Percentiles rank a stretch among this genome's conserved stretches.
Conservation (phyloP, 2,329 filamentous ascomycete species). For the Trichoderma sp. region DNA sequence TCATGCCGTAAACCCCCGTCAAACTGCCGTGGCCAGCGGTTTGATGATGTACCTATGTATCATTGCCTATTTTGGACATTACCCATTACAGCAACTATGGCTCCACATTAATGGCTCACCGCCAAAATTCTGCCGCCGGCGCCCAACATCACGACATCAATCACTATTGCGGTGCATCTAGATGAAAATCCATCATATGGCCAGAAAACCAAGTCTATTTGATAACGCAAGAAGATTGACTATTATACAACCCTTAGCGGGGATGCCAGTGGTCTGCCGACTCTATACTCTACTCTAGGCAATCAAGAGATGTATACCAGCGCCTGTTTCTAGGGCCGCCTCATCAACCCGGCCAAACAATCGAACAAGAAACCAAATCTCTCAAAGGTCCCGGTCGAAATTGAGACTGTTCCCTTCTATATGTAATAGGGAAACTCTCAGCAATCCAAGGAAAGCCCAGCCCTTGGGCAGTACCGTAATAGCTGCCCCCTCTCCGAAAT, state of each 20-base stretch:
- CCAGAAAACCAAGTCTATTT: slow-evolving; percentile 11
- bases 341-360: slow-evolving; percentile 11
- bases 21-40: not conserved
- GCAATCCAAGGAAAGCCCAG: slow-evolving; percentile 17
- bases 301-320: slow-evolving; percentile 20
- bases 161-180: not conserved
- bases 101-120: not conserved
- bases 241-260: slow-evolving; percentile 20
- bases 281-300: slow-evolving; percentile 21
- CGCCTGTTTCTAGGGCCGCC: slow-evolving; percentile 13
- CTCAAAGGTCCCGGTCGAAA: slow-evolving; percentile 1
- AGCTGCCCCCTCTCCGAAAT: slow-evolving; percentile 10
- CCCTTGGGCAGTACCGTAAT: slow-evolving; percentile 17
- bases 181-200: not conserved
- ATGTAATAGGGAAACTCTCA: slow-evolving; percentile 12
- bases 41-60: not conserved
- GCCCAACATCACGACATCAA: not conserved
- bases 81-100: not conserved
- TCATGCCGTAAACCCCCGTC: too few relatives aligned
- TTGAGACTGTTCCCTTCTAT: slow-evolving; percentile 12
- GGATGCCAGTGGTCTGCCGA: slow-evolving; percentile 18
- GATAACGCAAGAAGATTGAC: slow-evolving; percentile 17
- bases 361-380: slow-evolving; percentile 16
- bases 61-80: not conserved
- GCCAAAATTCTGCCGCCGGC: not conserved